A percentile compares a stretch with the other conserved stretches of the same genome.
Conservation (phyloP, 73 alveolate species). For the Tetrahymena borealis region DNA sequence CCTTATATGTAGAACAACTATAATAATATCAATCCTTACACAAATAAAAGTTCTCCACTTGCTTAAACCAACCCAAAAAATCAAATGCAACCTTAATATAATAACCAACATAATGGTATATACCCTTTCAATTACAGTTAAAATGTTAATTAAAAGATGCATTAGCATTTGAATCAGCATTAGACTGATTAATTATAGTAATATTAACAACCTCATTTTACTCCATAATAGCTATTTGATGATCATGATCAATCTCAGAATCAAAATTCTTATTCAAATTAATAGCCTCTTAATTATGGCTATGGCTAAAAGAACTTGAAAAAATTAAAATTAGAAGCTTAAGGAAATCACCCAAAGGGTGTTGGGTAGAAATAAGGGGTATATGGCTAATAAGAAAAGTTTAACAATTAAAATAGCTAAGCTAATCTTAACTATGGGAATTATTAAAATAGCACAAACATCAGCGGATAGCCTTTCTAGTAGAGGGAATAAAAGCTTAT, state of each 20-base stretch:
- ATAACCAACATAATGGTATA: not conserved
- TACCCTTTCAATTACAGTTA: not conserved
- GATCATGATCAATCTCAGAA: not conserved
- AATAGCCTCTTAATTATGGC: not conserved
- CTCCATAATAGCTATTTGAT: not conserved
- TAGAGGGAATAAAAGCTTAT: too few relatives aligned
- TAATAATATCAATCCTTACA: not conserved
- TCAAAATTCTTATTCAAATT: not conserved
- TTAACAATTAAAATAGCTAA: too few relatives aligned
- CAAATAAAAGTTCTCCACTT: not conserved
- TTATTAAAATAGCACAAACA: too few relatives aligned
- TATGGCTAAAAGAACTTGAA: not conserved
- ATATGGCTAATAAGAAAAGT: not conserved
- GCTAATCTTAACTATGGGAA: too few relatives aligned
- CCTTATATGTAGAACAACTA: too few relatives aligned
- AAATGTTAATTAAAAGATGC: not conserved
- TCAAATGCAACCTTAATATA: not conserved
- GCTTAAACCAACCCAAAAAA: not conserved
- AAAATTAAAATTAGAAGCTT: not conserved
- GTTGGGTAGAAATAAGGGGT: not conserved
- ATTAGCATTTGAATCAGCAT: too few relatives aligned
- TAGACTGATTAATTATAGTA: not conserved
- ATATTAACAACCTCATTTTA: not conserved
- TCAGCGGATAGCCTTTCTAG: too few relatives aligned
- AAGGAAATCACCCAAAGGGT: not conserved